Conservation (phyloP, 2,329 filamentous ascomycete genomes). For the Raffaelea ambrosiae region DNA sequence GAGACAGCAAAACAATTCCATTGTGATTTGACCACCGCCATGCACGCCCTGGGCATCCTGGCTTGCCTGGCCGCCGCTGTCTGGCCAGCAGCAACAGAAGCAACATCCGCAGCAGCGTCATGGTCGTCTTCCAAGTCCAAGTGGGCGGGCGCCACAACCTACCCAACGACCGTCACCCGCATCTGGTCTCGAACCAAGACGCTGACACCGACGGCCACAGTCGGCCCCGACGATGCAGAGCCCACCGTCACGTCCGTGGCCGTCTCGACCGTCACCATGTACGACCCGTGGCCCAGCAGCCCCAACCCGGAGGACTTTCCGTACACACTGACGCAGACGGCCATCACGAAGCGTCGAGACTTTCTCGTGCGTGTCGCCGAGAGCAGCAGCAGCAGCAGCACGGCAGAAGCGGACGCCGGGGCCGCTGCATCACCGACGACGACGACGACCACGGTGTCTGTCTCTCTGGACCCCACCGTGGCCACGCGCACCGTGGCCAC, state of each 20-base stretch:
- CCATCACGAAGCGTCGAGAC: constrained; percentile 2
- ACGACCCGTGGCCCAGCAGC: constrained; percentile 6
- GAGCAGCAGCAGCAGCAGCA: background rate
- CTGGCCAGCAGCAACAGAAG: too few relatives aligned
- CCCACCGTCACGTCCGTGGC: background rate
- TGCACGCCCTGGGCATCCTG: too few relatives aligned
- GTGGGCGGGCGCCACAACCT: background rate
- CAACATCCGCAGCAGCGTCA: background rate
- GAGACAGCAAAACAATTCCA: too few relatives aligned
- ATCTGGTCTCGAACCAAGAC: constrained; percentile 5
- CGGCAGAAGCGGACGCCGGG: too few relatives aligned
- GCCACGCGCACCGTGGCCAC: constrained; percentile 2
- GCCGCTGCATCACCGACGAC: too few relatives aligned
- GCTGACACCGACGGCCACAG: background rate
- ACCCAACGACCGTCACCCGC: constrained; percentile 5
- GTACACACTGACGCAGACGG: constrained; percentile 4
- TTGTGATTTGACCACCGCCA: too few relatives aligned
- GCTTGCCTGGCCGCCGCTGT: too few relatives aligned
- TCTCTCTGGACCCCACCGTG: background rate
- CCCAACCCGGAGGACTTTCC: constrained; percentile 4
- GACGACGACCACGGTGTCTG: background rate
- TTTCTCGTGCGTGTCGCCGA: background rate
- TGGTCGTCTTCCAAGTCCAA: background rate
- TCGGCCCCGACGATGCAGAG: background rate
- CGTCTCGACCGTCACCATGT: constrained; percentile 5